A percentile compares a stretch with the other conserved stretches of the same genome.
These are phyloP conservation scores for Curvularia lunata DNA, from an alignment of 2,329 filamentous ascomycete genomes.

Conservation along the genomic window DNA sequence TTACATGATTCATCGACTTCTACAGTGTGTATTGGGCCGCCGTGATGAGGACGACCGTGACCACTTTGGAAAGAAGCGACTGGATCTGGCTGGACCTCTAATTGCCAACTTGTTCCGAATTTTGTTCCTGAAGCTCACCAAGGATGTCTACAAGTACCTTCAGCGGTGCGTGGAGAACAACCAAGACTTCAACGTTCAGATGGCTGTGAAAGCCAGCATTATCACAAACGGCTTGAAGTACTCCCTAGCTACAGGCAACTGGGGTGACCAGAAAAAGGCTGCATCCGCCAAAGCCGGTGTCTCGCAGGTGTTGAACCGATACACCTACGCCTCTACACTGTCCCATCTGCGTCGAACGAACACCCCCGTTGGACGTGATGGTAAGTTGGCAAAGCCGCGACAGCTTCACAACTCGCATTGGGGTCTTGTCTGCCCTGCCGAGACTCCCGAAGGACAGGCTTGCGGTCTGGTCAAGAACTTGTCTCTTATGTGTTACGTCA, in stretches of 20 bases:
- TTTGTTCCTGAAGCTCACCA: slow-evolving; percentile 87
- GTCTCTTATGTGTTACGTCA: slow-evolving; percentile 97
- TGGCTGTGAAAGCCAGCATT: slow-evolving; percentile 89
- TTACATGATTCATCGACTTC: slow-evolving; percentile 96
- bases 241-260: slow-evolving; percentile 95
- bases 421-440: slow-evolving; percentile 95
- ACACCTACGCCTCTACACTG: slow-evolving; percentile 94
- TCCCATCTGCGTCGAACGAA: slow-evolving; percentile 98
- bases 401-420: slow-evolving; percentile 99
- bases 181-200: slow-evolving; percentile 85
- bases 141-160: slow-evolving; percentile 88
- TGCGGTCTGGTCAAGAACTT: slow-evolving; percentile 98
- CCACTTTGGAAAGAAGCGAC: slow-evolving; percentile 97
- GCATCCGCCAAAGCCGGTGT: slow-evolving; percentile 94
- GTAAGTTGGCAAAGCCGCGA: slow-evolving; percentile 96
- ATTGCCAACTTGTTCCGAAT: slow-evolving; percentile 95
- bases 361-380: slow-evolving; percentile 95
- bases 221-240: slow-evolving; percentile 95
- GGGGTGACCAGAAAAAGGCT: slow-evolving; percentile 99
- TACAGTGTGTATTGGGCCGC: slow-evolving; percentile 90
- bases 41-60: slow-evolving; percentile 96
- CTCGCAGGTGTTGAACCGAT: slow-evolving; percentile 96
- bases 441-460: slow-evolving; percentile 97
- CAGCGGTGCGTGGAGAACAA: slow-evolving; percentile 90
- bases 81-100: slow-evolving; percentile 92